Base-by-base conservation (phyloP, 2,329 filamentous ascomycete species). In the Orbilia blumenaviensis region DNA sequence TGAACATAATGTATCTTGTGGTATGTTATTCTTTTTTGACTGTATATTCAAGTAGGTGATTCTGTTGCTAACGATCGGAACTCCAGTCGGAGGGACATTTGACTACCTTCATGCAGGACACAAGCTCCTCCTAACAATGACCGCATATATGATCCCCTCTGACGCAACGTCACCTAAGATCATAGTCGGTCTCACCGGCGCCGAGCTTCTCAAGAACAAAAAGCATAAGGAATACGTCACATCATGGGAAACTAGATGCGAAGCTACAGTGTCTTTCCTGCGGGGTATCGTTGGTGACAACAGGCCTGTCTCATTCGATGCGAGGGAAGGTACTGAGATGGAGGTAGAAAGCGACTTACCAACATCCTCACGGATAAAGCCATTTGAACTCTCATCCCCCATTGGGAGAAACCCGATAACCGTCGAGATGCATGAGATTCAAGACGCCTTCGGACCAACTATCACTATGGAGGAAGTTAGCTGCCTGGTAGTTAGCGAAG, bases 21-120 rank as follows among this genome's bases (percentile, higher is more conserved):
- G 68, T 73, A 69, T 38, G 74, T 34, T 12, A n/a, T n/a, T n/a
- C n/a, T n/a, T 44, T 12, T 16, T 50, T 25, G 29, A 12, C 32
- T 8, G 8, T 29, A 9, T 14, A 4, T n/a, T 54, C 18, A n/a
- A 38, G 36, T 71, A 25, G 16, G 16, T 38, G 1, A 0, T 12
- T 54, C 32, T 23, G 16, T 23, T 68, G 73, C 77, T 80, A 38
- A 73, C 44, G 29, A 23, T 29, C 27, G 12, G 36, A 38, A 36
- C n/a, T 25, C 21, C 36, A 80, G 79, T 98, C 10, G 95, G 94
- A 29, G 95, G 95, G 8, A 99, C 95, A 0, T 99, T 98, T 83
- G 95, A 99, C 82, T 93, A 98, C 83, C 87, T 99, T 21, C 95
- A 99, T 82, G 90, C 92, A 2, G 95, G 95, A 4, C 95, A 99